Evolutionary conservation across 306 rosid genomes (phyloP), one percentile per base, ranked within the genome.

Genomic region (Quercus bicolor): DNA sequence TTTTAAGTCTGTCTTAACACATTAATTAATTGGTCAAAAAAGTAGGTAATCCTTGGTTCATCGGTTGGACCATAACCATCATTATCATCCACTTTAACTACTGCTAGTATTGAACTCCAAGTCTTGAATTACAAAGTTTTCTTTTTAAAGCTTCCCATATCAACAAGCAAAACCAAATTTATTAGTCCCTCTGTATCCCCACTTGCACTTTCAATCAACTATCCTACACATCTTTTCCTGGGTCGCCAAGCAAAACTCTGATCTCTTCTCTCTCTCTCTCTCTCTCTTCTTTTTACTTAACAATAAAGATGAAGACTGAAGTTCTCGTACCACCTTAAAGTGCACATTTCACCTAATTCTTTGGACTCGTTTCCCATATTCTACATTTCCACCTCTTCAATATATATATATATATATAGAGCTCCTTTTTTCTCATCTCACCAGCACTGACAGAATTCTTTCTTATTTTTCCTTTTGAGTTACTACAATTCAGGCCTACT

Each of bases 301-400:
- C 73, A 82, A 77, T 65, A 55, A 70, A n/a, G 68, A 29, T 72
- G 70, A 40, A 19, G 70, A 52, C 66, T 88, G 91, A 84, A 71
- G 78, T 77, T 82, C 87, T 79, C 91, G 74, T 81, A 14, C 84
- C 81, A 89, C 91, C 90, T 82, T 81, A 85, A 76, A 79, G 78
- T 61, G 71, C 85, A 71, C 85, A 75, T 75, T 82, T 88, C 85
- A 91, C 94, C 92, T 70, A 91, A 82, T 83, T 59, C 74, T 72
- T 51, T 80, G 68, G 29, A 60, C 37, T 81, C 74, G 69, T 54
- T 31, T 78, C 56, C 78, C 54, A 76, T 8, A 76, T 8, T 40
- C 45, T 40, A 2, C 45, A 40, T 2, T 68, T 21, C 78, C 78
- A 37, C 74, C 70, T 75, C 87, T 21, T 70, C 53, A 34, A 10